Evolutionary conservation across 2,329 filamentous ascomycete species (phyloP).

Genomic region (Alternaria postmessia): DNA sequence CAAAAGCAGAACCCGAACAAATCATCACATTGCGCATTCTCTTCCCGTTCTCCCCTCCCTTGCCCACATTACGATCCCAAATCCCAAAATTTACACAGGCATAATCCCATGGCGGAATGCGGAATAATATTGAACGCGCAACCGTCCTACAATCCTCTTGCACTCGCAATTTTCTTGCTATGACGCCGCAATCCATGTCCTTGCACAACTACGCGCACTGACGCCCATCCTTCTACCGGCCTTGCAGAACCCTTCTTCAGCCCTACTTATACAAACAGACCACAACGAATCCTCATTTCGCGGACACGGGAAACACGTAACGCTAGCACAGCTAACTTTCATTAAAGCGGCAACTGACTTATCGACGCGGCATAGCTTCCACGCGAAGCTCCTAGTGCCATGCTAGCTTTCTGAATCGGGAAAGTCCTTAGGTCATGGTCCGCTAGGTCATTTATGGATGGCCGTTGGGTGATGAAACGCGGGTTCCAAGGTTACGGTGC

Average conservation of each 20-base stretch:
- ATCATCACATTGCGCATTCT: conserved; percentile 2
- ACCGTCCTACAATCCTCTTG: conserved; percentile 13
- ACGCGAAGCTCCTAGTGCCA: conserved; percentile 18
- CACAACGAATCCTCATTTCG: conserved; percentile 19
- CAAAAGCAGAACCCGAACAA: conserved; percentile 16
- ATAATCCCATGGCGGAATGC: neutral
- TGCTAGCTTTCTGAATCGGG: conserved; percentile 7
- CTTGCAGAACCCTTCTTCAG: conserved; percentile 26
- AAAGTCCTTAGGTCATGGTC: neutral
- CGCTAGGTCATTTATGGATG: conserved; percentile 7
- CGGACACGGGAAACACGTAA: conserved; percentile 12
- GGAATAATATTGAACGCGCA: conserved; percentile 7
- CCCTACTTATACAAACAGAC: conserved; percentile 16
- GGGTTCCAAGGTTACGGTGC: neutral
- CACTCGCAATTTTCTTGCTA: conserved; percentile 17
- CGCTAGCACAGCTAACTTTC: conserved; percentile 5
- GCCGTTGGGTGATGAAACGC: conserved; percentile 18
- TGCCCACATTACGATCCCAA: neutral
- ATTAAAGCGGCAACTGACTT: conserved; percentile 9
- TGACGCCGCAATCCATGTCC: conserved; percentile 25
- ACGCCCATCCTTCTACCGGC: conserved; percentile 28
- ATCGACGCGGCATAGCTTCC: conserved; percentile 35
- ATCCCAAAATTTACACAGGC: neutral
- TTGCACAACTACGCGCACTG: conserved; percentile 34
- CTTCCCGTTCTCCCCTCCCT: neutral